These are phyloP conservation scores for Tephrocybe sp. DNA, from an alignment of 768 basidiomycete species.

Conservation along the genomic window DNA sequence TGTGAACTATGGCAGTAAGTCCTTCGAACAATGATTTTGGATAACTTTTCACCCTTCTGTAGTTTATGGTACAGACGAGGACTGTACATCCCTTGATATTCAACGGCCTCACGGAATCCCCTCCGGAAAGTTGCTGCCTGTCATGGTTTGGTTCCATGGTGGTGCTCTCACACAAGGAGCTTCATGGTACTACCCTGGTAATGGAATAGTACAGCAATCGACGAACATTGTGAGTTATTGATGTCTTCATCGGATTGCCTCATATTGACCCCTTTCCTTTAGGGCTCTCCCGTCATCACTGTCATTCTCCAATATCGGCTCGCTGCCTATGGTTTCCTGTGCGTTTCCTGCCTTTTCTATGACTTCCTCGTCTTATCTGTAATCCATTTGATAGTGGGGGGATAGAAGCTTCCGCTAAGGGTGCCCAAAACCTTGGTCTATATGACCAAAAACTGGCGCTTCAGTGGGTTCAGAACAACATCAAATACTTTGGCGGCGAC, in stretches of 20 bases:
- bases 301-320: conserved; percentile 20
- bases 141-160: conserved; percentile 22
- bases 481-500: conserved; percentile 49
- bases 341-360: not conserved
- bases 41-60: not conserved
- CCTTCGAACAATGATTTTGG: not conserved
- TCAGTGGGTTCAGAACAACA: conserved; percentile 60
- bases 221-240: conserved; percentile 12
- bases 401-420: conserved; percentile 31
- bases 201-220: conserved; percentile 19
- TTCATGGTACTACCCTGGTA: conserved; percentile 18
- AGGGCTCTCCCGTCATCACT: conserved; percentile 20
- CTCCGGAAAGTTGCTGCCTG: conserved; percentile 14
- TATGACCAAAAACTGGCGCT: conserved; percentile 46
- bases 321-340: conserved; percentile 22
- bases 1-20: conserved; percentile 19
- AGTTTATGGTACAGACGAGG: conserved; percentile 20
- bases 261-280: not conserved
- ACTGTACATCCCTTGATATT: conserved; percentile 20
- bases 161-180: conserved; percentile 22
- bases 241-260: not conserved
- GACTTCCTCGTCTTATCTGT: not conserved
- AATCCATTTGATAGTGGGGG: conserved; percentile 13
- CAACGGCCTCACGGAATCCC: conserved; percentile 14
- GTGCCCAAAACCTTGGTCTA: conserved; percentile 45